Percentiles rank a stretch among this genome's conserved stretches.
phyloP scores from a whole-genome alignment of 768 basidiomycete genomes.

The Amanita inopinata region DNA sequence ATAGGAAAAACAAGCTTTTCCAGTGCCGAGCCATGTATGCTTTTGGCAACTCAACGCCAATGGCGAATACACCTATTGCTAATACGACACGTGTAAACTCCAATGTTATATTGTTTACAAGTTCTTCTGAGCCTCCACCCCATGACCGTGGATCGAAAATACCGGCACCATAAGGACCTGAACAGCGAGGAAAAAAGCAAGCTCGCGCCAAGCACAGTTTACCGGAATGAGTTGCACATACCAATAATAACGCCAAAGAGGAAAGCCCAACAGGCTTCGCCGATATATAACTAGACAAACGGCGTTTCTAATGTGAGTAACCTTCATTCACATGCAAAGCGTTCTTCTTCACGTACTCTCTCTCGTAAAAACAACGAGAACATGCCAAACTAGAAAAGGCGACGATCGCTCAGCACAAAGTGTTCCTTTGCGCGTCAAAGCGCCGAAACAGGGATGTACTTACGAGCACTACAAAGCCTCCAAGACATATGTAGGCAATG shows the following conservation, averaged over 20 bases:
- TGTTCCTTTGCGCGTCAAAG: not conserved
- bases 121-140: conserved; percentile 39
- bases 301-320: conserved; percentile 6
- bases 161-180: conserved; percentile 75
- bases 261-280: conserved; percentile 95
- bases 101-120: conserved; percentile 71
- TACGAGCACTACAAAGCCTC: conserved; percentile 79
- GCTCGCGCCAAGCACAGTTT: conserved; percentile 8
- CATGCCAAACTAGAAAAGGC: conserved; percentile 71
- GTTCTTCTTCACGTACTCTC: conserved; percentile 40
- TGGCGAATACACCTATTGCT: conserved; percentile 95
- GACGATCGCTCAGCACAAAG: not conserved
- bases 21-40: conserved; percentile 93
- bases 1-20: conserved; percentile 77
- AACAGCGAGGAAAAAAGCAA: not conserved
- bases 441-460: conserved; percentile 7
- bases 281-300: conserved; percentile 64
- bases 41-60: conserved; percentile 95
- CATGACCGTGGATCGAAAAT: conserved; percentile 79
- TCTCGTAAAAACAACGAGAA: conserved; percentile 89
- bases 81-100: conserved; percentile 90
- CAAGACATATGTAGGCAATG: conserved; percentile 69
- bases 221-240: conserved; percentile 20
- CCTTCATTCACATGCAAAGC: not conserved
- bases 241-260: conserved; percentile 88